These are phyloP conservation scores for Xylaria castorea DNA, from an alignment of 495 filamentous ascomycete genomes.

Conservation along the genomic window DNA sequence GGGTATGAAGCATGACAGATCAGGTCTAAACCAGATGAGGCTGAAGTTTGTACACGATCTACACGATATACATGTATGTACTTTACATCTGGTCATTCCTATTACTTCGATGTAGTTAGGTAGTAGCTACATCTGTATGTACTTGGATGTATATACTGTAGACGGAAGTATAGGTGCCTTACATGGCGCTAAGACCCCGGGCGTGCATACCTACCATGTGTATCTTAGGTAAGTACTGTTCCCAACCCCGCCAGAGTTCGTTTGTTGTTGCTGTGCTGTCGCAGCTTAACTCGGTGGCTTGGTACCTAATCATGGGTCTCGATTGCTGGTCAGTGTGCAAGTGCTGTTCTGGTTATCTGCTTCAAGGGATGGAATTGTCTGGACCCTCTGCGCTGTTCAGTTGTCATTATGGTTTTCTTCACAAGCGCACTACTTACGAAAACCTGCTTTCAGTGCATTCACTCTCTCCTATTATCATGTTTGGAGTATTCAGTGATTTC, in stretches of 20 bases:
- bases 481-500: background rate
- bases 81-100: too few relatives aligned
- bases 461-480: background rate
- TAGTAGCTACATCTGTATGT: too few relatives aligned
- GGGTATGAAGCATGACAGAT: background rate
- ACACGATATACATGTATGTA: too few relatives aligned
- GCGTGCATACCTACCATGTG: too few relatives aligned
- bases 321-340: too few relatives aligned
- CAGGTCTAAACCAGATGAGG: background rate
- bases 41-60: conserved; percentile 4
- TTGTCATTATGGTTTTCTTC: background rate
- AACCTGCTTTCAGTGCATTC: background rate
- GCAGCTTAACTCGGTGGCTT: background rate
- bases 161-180: background rate
- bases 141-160: too few relatives aligned
- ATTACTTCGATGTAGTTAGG: too few relatives aligned
- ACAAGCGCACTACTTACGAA: background rate
- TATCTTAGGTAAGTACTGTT: too few relatives aligned
- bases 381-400: background rate
- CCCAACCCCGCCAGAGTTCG: too few relatives aligned
- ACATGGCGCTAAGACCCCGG: conserved; percentile 4
- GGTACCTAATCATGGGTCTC: background rate
- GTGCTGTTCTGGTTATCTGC: background rate
- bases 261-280: too few relatives aligned
- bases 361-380: background rate